These are phyloP conservation scores for Aspergillus ustus DNA, from an alignment of 2,329 filamentous ascomycete genomes.

Conservation along the genomic window DNA sequence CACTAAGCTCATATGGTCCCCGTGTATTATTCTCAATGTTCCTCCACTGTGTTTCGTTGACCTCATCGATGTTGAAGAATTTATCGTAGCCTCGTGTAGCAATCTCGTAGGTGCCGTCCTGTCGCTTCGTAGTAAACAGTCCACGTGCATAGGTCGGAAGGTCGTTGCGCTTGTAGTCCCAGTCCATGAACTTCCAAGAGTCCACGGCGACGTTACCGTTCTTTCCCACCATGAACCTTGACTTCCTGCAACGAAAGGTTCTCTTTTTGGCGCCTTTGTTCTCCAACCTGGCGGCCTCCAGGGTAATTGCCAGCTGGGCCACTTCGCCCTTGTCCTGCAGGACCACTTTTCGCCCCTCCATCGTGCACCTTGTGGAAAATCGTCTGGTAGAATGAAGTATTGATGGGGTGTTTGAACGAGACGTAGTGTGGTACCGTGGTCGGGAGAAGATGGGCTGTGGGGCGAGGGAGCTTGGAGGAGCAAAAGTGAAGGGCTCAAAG, in stretches of 20 bases:
- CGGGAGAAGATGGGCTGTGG: neutral
- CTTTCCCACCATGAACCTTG: constrained; percentile 72
- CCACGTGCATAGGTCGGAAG: constrained; percentile 92
- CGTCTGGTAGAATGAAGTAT: neutral
- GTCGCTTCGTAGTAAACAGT: constrained; percentile 81
- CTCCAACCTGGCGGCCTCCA: constrained; percentile 59
- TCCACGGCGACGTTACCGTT: constrained; percentile 71
- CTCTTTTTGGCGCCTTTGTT: constrained; percentile 59
- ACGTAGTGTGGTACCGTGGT: neutral
- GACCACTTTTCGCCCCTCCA: constrained; percentile 53
- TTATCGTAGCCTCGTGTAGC: constrained; percentile 94
- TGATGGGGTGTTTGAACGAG: neutral
- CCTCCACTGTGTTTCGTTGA: constrained; percentile 78
- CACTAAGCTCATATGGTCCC: constrained; percentile 90
- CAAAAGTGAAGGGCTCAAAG: neutral
- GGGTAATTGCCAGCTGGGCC: constrained; percentile 64
- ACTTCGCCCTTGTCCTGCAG: constrained; percentile 73
- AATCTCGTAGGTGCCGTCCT: constrained; percentile 73
- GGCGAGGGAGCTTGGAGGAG: neutral
- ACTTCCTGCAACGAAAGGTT: constrained; percentile 76
- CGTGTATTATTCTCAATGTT: constrained; percentile 76
- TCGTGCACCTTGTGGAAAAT: neutral
- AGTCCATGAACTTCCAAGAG: constrained; percentile 93
- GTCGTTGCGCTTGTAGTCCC: constrained; percentile 88
- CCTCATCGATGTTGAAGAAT: constrained; percentile 94